Conservation (phyloP, 495 filamentous ascomycete genomes). For the Trichocladium antarcticum region DNA sequence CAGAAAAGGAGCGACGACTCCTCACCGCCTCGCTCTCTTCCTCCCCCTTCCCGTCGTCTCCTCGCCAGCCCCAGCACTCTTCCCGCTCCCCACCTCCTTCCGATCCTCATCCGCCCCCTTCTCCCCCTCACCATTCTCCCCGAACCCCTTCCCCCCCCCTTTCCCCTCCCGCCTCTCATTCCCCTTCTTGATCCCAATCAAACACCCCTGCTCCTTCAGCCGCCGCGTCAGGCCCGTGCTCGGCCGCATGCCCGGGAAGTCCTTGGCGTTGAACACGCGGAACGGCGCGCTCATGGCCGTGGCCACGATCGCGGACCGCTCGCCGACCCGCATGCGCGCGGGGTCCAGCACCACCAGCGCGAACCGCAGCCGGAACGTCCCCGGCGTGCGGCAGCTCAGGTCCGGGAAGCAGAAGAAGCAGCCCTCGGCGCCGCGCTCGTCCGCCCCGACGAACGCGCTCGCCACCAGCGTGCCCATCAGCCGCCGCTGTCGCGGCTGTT, state of each 20-base stretch:
- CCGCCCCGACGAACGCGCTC: conserved; percentile 57
- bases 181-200: conserved; percentile 75
- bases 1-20: not conserved
- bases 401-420: conserved; percentile 96
- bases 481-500: too few relatives aligned
- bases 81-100: not conserved
- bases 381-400: conserved; percentile 80
- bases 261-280: conserved; percentile 87
- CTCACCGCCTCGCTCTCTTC: conserved; percentile 6
- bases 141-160: conserved; percentile 40
- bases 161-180: conserved; percentile 50
- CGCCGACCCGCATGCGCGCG: conserved; percentile 33
- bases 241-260: conserved; percentile 86
- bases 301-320: conserved; percentile 51
- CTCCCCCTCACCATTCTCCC: conserved; percentile 32
- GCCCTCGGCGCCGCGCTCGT: conserved; percentile 55
- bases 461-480: conserved; percentile 73
- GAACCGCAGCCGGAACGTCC: conserved; percentile 72
- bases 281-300: conserved; percentile 67
- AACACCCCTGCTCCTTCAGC: conserved; percentile 61
- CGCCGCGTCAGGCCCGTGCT: conserved; percentile 57
- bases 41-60: not conserved
- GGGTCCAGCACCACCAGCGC: conserved; percentile 73
- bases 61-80: conserved; percentile 7
- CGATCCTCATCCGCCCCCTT: conserved; percentile 21